Evolutionary conservation across 192 early-diverging fungal species (phyloP).

Genomic region (Backusella circina): DNA sequence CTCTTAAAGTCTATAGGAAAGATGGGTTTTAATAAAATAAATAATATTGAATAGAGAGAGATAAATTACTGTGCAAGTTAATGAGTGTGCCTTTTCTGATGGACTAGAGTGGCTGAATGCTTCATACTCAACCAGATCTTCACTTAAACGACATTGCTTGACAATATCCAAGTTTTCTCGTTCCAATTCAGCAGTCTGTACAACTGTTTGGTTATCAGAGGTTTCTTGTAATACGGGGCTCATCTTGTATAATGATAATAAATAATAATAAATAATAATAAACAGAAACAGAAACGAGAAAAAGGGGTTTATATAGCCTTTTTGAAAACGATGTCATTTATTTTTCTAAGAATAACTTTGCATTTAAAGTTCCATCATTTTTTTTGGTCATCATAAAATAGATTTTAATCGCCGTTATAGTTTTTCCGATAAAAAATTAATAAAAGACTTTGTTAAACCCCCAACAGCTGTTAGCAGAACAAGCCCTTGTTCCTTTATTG

Average conservation of each 20-base stretch:
- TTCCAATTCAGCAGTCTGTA: neutral
- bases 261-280: neutral
- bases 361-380: neutral
- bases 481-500: neutral
- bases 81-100: slow-evolving; percentile 16
- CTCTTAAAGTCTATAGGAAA: slow-evolving; percentile 35
- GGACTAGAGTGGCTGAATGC: slow-evolving; percentile 17
- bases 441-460: neutral
- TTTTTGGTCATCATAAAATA: neutral
- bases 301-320: neutral
- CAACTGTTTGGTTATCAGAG: neutral
- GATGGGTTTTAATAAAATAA: neutral
- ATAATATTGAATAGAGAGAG: neutral
- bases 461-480: neutral
- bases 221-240: neutral
- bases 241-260: neutral
- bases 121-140: slow-evolving; percentile 17
- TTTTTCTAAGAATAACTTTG: neutral
- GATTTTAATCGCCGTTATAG: neutral
- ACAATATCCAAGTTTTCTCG: slow-evolving; percentile 25
- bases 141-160: slow-evolving; percentile 15
- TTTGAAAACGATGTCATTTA: neutral
- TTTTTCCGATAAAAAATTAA: neutral
- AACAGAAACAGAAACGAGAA: neutral
- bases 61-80: slow-evolving; percentile 27